A percentile compares a stretch with the other conserved stretches of the same genome.
phyloP scores from a whole-genome alignment of 768 basidiomycete genomes.

The Sporobolomyces phaffii region DNA sequence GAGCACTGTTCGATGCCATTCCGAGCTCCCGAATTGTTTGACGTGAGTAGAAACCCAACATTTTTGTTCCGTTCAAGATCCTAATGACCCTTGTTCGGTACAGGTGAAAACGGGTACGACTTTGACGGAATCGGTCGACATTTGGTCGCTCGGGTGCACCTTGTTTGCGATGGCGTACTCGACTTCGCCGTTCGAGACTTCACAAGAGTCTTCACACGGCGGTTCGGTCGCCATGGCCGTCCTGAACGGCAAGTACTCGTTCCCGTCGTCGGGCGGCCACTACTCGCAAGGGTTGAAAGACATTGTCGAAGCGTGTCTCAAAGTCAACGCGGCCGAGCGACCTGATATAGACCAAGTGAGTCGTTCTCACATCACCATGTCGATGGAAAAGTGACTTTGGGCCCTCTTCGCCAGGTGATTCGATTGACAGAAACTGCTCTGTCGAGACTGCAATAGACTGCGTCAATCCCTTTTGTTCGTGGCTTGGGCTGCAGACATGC shows the following conservation, averaged over 20 bases:
- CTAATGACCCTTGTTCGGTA: constrained; percentile 67
- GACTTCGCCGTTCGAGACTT: constrained; percentile 92
- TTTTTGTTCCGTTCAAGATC: not conserved
- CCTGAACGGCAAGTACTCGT: constrained; percentile 83
- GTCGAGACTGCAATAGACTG: not conserved
- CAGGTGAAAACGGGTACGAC: constrained; percentile 25
- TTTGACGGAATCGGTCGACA: constrained; percentile 34
- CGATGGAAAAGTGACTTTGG: not conserved
- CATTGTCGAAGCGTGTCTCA: constrained; percentile 78
- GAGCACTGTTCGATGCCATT: constrained; percentile 99
- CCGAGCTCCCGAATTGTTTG: constrained; percentile 93
- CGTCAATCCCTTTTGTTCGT: not conserved
- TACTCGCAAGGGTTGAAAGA: constrained; percentile 77
- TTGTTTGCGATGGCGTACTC: constrained; percentile 90
- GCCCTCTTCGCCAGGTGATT: constrained; percentile 8
- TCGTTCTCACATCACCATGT: not conserved
- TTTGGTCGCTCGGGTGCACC: constrained; percentile 88
- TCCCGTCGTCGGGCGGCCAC: constrained; percentile 55
- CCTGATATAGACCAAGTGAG: constrained; percentile 78
- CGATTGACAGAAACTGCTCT: not conserved
- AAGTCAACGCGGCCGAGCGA: constrained; percentile 70
- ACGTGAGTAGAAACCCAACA: constrained; percentile 49
- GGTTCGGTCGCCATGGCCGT: constrained; percentile 96
- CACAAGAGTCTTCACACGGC: constrained; percentile 84
- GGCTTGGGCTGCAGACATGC: not conserved